Evolutionary conservation across 345 rosid species (phyloP).

Genomic region (Psidium guajava): DNA sequence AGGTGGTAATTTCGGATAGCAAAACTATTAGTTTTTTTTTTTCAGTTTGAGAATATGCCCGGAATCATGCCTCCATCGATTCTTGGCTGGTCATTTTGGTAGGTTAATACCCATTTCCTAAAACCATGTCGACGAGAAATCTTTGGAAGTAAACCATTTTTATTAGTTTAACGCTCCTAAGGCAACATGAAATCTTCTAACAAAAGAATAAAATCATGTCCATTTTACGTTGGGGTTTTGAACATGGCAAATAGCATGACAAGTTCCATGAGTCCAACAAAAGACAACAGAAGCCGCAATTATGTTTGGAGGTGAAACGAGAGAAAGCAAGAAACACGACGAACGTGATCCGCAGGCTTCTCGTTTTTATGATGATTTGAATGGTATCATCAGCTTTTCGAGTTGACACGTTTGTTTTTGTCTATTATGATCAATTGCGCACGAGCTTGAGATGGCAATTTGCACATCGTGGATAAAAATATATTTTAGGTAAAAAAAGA

Average conservation of each 20-base stretch:
- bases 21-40: not conserved
- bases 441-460: not conserved
- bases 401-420: not conserved
- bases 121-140: not conserved
- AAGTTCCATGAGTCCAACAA: not conserved
- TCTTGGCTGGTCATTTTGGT: not conserved
- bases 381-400: rapidly evolving
- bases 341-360: not conserved
- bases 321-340: not conserved
- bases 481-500: not conserved
- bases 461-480: not conserved
- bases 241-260: not conserved
- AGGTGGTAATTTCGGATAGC: not conserved
- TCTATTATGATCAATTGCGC: not conserved
- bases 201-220: not conserved
- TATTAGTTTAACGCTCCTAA: not conserved
- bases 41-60: not conserved
- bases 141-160: not conserved
- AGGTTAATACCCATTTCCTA: too few relatives aligned
- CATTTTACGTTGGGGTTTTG: not conserved
- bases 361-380: not conserved
- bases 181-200: not conserved
- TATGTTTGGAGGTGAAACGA: not conserved
- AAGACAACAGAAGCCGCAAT: not conserved
- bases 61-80: not conserved